Base-by-base conservation (phyloP, 768 basidiomycete genomes). In the Cyclocybe cylindracea region DNA sequence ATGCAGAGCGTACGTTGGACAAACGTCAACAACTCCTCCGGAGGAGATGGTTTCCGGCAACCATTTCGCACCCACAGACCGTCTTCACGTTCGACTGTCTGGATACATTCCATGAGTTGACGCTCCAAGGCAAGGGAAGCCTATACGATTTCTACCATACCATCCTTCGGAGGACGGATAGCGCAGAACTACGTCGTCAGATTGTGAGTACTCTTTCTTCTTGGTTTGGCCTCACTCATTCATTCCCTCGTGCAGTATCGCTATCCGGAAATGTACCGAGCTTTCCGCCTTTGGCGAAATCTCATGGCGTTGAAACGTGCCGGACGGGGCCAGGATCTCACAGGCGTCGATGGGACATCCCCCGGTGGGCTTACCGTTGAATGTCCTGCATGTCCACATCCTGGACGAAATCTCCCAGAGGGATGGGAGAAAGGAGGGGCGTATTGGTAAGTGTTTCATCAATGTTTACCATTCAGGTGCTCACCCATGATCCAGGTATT, bases 381-480 rank as follows among this genome's bases (percentile, higher is more conserved):
- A 24, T 61, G 60, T 42, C 57, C 52, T 7, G 57, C 60, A 2
- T 61, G 60, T 34, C 60, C 55, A 0, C 57, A 61, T 10, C 60
- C 55, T 3, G 56, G 51, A 2, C 1, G 13, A 0, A 61, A 61
- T 42, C 37, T 61, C 9, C 60, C 61, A 1, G 36, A 42, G 10
- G 50, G 50, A 2, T 59, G 58, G 61, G 34, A 53, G 37, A 34
- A 45, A 2, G 39, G 51, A 3, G 46, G 43, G 7, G 16, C 43
- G 0, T 37, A 48, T 29, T 41, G 42, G 50, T 51, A 43, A 10
- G 54, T 50, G 11, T 10, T 4, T 5, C 29, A n/a, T 35, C 41
- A 11, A 13, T 42, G 13, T 48, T 19, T 11, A 29, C 44, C 5
- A 35, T 29, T 39, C 4, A 24, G 5, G 9, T 19, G 9, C 33